phyloP scores from a whole-genome alignment of 2,329 filamentous ascomycete species.

The Alternaria sp. region DNA sequence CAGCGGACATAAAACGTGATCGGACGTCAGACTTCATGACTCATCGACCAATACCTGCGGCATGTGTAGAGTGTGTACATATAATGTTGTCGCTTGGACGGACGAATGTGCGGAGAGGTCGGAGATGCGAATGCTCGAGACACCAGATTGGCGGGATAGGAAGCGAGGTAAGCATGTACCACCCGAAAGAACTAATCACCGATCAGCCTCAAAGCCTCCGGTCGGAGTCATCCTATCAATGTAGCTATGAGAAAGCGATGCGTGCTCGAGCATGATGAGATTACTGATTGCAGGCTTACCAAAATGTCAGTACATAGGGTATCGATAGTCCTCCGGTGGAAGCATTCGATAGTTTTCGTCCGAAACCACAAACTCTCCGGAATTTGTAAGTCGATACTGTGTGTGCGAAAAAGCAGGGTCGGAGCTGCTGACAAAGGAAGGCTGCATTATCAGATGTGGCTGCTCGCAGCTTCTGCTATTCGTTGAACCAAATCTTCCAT shows the following conservation, averaged over 20 bases:
- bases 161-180: background rate
- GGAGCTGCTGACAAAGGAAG: background rate
- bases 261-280: background rate
- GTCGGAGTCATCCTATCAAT: background rate
- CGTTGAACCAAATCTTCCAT: background rate
- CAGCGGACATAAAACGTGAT: constrained; percentile 8
- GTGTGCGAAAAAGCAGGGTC: background rate
- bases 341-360: background rate
- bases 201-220: background rate
- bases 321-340: background rate
- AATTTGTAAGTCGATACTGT: background rate
- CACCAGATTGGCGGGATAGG: background rate
- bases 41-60: background rate
- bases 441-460: background rate
- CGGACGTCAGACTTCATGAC: background rate
- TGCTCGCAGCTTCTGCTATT: background rate
- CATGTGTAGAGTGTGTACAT: background rate
- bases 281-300: background rate
- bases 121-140: background rate
- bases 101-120: background rate
- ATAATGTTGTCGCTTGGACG: background rate
- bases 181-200: background rate
- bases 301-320: background rate
- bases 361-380: background rate
- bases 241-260: background rate